phyloP scores from a whole-genome alignment of 345 rosid genomes.

The Eucalyptus cladocalyx region DNA sequence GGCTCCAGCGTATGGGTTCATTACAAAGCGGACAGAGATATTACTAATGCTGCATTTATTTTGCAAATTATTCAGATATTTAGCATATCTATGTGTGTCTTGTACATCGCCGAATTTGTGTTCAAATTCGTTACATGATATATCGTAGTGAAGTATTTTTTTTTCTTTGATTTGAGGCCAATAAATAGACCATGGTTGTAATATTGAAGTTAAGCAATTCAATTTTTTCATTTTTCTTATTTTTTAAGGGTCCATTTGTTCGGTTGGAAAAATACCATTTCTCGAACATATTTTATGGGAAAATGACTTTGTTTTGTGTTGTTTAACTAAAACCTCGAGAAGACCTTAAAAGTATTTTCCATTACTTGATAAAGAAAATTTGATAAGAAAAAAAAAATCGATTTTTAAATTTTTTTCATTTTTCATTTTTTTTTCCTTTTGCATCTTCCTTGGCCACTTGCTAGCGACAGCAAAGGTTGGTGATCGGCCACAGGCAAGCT shows the following conservation, averaged over 20 bases:
- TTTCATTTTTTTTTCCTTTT: no score
- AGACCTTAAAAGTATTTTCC: no score
- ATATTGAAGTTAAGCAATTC: neutral
- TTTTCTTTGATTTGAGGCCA: neutral
- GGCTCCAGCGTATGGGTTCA: neutral
- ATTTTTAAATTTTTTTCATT: no score
- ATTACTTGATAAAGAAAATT: no score
- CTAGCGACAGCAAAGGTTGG: rapidly evolving
- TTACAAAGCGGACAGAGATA: neutral
- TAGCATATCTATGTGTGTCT: neutral
- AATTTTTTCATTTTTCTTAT: neutral
- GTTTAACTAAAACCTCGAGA: no score
- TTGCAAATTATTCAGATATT: neutral
- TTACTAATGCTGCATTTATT: neutral
- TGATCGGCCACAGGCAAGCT: no score
- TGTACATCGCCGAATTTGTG: neutral
- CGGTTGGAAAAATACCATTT: no score
- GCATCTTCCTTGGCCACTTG: no score
- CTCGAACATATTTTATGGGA: no score
- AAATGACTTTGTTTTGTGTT: no score
- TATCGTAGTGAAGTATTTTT: neutral
- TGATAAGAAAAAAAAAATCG: no score
- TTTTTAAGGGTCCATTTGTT: neutral
- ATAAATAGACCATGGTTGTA: neutral
- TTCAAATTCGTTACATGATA: neutral